These are phyloP conservation scores for Conticribra guillardii DNA, from an alignment of 108 stramenopile species.

Conservation along the genomic window DNA sequence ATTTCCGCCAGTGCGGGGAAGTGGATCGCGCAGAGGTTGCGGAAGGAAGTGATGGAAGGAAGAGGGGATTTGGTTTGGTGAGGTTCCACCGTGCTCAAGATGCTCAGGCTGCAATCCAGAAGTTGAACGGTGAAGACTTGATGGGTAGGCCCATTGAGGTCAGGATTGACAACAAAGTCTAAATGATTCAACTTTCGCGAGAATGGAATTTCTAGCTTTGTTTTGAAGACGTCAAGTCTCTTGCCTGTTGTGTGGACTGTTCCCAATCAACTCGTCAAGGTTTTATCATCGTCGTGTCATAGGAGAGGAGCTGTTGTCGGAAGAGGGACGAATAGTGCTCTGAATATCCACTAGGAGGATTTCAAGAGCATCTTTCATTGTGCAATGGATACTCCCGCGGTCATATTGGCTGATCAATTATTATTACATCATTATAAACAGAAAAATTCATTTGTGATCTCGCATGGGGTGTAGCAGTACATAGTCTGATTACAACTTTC, in stretches of 20 bases:
- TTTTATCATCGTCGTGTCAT: slow-evolving; percentile 2
- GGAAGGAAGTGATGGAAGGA: slow-evolving; percentile 59
- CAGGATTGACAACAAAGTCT: slow-evolving; percentile 72
- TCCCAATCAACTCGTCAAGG: background rate
- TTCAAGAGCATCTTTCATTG: slow-evolving; percentile 24
- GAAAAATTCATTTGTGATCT: background rate
- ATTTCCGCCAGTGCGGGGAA: slow-evolving; percentile 77
- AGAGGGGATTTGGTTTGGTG: slow-evolving; percentile 90
- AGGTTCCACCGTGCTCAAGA: slow-evolving; percentile 80
- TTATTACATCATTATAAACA: slow-evolving; percentile 3
- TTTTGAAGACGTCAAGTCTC: background rate
- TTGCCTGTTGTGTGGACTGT: background rate
- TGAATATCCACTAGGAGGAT: slow-evolving; percentile 6
- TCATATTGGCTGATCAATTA: slow-evolving; percentile 20
- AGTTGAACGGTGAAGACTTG: slow-evolving; percentile 81
- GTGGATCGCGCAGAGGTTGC: slow-evolving; percentile 82
- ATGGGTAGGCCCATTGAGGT: slow-evolving; percentile 78
- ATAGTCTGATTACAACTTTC: background rate
- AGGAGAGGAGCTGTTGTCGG: slow-evolving; percentile 25
- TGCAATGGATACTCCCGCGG: slow-evolving; percentile 24
- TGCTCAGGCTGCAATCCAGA: slow-evolving; percentile 80
- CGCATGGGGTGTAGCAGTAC: background rate
- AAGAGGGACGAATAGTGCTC: slow-evolving; percentile 29
- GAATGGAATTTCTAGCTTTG: background rate
- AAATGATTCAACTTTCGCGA: background rate